phyloP scores from a whole-genome alignment of 2,329 filamentous ascomycete species.

The Penicillium hesseltinei region DNA sequence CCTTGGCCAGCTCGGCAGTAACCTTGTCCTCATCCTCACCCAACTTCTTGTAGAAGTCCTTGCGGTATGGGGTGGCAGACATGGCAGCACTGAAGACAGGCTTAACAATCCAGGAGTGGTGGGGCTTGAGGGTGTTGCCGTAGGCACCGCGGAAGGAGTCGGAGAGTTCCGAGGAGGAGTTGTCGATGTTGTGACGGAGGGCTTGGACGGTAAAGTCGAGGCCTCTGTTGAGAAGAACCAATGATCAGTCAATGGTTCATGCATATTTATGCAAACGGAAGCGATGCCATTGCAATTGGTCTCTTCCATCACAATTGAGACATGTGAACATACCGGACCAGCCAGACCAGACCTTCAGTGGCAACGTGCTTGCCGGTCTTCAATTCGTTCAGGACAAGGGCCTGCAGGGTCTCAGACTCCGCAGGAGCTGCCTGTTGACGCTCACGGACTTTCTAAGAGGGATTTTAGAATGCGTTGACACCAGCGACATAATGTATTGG shows the following conservation, averaged over 20 bases:
- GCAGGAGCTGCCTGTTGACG: slow-evolving; percentile 74
- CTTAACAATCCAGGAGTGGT: slow-evolving; percentile 88
- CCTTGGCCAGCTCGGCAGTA: slow-evolving; percentile 61
- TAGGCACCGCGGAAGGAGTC: slow-evolving; percentile 87
- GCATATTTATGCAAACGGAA: background rate
- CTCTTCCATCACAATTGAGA: background rate
- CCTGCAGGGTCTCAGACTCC: slow-evolving; percentile 81
- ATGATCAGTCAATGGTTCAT: background rate
- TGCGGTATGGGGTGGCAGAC: slow-evolving; percentile 87
- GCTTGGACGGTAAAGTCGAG: slow-evolving; percentile 91
- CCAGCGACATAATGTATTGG: background rate
- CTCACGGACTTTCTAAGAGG: slow-evolving; percentile 76
- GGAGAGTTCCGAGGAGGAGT: slow-evolving; percentile 70
- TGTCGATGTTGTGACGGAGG: slow-evolving; percentile 72
- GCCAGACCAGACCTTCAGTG: slow-evolving; percentile 87
- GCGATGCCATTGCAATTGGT: background rate
- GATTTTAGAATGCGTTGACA: slow-evolving; percentile 13
- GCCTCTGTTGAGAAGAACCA: slow-evolving; percentile 55
- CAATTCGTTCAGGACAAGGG: slow-evolving; percentile 80
- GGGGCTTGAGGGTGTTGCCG: slow-evolving; percentile 79
- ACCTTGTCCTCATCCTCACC: slow-evolving; percentile 57
- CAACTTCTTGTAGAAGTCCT: slow-evolving; percentile 89
- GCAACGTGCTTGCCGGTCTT: slow-evolving; percentile 85
- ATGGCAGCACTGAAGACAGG: slow-evolving; percentile 91
- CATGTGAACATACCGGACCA: slow-evolving; percentile 65